A percentile compares a stretch with the other conserved stretches of the same genome.
Evolutionary conservation across 2,329 filamentous ascomycete genomes (phyloP).

Genomic region (Ceratocystis papillata): DNA sequence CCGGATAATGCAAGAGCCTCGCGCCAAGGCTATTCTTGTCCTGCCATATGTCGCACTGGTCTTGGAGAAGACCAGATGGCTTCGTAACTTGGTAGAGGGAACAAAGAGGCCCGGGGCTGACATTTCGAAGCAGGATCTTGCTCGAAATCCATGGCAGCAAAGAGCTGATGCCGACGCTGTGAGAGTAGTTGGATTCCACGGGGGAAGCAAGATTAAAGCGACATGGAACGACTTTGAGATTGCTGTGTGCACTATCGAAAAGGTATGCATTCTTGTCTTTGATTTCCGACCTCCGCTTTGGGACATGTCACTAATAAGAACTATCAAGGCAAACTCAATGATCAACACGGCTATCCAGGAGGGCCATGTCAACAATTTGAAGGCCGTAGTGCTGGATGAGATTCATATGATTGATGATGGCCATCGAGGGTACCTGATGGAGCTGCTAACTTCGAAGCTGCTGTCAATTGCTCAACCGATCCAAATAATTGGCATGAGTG

Average conservation of each 20-base stretch:
- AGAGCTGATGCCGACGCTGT: slow-evolving; percentile 49
- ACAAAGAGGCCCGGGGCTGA: slow-evolving; percentile 37
- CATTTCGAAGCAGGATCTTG: slow-evolving; percentile 31
- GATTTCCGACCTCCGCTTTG: background rate
- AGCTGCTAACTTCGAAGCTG: slow-evolving; percentile 63
- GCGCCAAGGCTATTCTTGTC: slow-evolving; percentile 59
- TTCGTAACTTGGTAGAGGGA: slow-evolving; percentile 54
- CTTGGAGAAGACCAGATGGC: slow-evolving; percentile 67
- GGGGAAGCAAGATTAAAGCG: slow-evolving; percentile 55
- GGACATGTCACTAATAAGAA: slow-evolving; percentile 16
- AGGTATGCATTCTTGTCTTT: slow-evolving; percentile 34
- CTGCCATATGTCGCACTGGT: slow-evolving; percentile 70
- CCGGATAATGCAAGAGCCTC: slow-evolving; percentile 51
- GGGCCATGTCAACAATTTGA: slow-evolving; percentile 52
- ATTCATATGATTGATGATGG: slow-evolving; percentile 75
- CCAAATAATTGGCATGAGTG: slow-evolving; percentile 71
- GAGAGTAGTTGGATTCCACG: slow-evolving; percentile 62
- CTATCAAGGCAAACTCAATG: slow-evolving; percentile 55
- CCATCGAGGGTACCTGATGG: slow-evolving; percentile 62
- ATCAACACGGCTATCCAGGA: slow-evolving; percentile 65
- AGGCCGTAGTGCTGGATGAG: slow-evolving; percentile 62
- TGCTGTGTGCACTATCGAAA: slow-evolving; percentile 70
- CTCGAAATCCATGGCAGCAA: slow-evolving; percentile 40
- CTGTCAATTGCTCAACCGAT: slow-evolving; percentile 55
- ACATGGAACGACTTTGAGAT: slow-evolving; percentile 68